A percentile compares a stretch with the other conserved stretches of the same genome.
These are phyloP conservation scores for Leishmania amazonensis DNA, from an alignment of 208 protist species.

Conservation along the genomic window DNA sequence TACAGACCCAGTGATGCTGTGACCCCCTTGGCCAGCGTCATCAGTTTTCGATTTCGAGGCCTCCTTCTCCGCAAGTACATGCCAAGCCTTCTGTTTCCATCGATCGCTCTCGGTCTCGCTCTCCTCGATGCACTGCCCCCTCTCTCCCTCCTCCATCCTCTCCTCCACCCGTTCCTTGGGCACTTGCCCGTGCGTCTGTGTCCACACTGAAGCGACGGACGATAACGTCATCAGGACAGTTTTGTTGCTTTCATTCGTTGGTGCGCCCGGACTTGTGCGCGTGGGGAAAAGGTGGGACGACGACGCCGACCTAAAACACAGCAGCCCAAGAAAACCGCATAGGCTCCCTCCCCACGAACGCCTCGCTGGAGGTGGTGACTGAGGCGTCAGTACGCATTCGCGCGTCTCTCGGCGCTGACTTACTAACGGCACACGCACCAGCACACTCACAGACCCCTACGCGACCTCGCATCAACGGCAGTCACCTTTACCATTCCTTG, in stretches of 20 bases:
- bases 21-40: not conserved
- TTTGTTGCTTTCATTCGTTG: not conserved
- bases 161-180: not conserved
- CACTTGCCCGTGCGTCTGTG: not conserved
- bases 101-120: not conserved
- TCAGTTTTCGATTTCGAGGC: not conserved
- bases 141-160: not conserved
- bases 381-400: not conserved
- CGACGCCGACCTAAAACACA: too few species aligned
- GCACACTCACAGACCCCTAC: not conserved
- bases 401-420: not conserved
- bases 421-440: not conserved
- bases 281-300: too few species aligned
- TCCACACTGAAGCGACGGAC: not conserved
- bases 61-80: not conserved
- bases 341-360: not conserved
- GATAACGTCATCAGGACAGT: not conserved
- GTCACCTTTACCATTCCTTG: not conserved
- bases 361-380: not conserved
- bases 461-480: not conserved
- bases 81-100: not conserved
- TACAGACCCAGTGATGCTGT: not conserved
- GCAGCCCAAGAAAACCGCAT: too few species aligned
- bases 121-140: not conserved
- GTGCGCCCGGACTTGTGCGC: not conserved